Conservation (phyloP, 768 basidiomycete genomes). For the Leucocoprinus sp. region DNA sequence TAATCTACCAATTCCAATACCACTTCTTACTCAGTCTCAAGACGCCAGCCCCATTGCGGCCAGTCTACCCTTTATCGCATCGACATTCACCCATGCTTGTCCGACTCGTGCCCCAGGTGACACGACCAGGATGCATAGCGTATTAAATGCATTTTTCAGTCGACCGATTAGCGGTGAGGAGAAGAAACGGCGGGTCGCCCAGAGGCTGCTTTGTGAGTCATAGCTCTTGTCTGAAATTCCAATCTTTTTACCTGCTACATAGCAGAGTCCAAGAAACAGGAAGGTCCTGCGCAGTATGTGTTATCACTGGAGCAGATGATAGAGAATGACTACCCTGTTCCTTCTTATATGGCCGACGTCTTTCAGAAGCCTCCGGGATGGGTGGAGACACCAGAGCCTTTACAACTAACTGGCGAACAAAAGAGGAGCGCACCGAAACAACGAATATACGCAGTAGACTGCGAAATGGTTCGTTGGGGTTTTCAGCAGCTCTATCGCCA, state of each 20-base stretch:
- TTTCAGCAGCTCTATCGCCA: not conserved
- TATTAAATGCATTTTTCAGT: constrained; percentile 76
- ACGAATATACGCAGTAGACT: constrained; percentile 81
- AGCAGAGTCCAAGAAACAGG: constrained; percentile 54
- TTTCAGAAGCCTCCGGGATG: constrained; percentile 62
- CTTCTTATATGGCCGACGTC: constrained; percentile 73
- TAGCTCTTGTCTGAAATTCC: not conserved
- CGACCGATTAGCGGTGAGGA: constrained; percentile 74
- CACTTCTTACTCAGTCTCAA: constrained; percentile 23
- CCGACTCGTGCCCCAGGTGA: constrained; percentile 94
- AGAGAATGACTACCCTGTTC: constrained; percentile 89
- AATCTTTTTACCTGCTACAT: constrained; percentile 12
- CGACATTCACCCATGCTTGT: constrained; percentile 85
- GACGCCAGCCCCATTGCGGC: constrained; percentile 19
- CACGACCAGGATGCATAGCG: constrained; percentile 73
- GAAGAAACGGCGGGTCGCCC: constrained; percentile 55
- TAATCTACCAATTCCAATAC: constrained; percentile 37
- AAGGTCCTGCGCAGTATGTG: constrained; percentile 59
- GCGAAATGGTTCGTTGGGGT: constrained; percentile 78
- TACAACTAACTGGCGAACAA: not conserved
- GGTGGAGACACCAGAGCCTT: constrained; percentile 68
- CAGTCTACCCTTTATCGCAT: constrained; percentile 58
- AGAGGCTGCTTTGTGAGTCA: constrained; percentile 29
- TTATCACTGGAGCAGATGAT: constrained; percentile 82
- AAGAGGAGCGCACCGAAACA: constrained; percentile 25